Evolutionary conservation across 352 stramenopile species (phyloP), one percentile per base, ranked within the genome.

Genomic region (Pilasporangium apinafurcum): DNA sequence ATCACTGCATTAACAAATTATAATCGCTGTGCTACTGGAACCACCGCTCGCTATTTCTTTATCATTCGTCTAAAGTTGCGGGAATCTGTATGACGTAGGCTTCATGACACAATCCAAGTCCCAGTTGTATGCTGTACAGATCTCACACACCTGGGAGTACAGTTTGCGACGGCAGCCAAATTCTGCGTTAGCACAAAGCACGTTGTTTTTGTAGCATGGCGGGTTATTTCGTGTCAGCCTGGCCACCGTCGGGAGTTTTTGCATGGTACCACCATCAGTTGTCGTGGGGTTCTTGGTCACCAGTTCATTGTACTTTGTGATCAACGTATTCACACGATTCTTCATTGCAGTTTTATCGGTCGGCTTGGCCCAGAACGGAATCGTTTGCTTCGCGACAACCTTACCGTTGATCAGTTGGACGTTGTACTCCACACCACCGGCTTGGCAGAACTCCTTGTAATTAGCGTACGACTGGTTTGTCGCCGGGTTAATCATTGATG

Each of bases 321-420:
- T 55, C 2, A 91, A 41, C 21, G 59, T 69, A 21, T 64, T 35
- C 8, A 51, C 55, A 7, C 78, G 72, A 13, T 56, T 51, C 14
- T 54, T 43, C 47, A 87, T 91, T 37, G 74, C 74, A 0, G 54
- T 36, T 34, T 45, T 57, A 30, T 74, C 58, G 3, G 45, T 48
- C 5, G 78, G 71, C 26, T 87, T 70, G 2, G 44, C 37, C 78
- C 78, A 90, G 62, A 90, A 87, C 5, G 71, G 50, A 8, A 88
- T 48, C 28, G 65, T 59, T 21, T 66, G 36, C 10, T 73, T 31
- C 12, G 59, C 53, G 1, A 24, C 37, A 39, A 74, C 59, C 24
- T 53, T 48, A n/a, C 65, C 44, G 2, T 56, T 22, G 27, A 51
- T 26, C 4, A 43, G 51, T n/a, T 51, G 45, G 3, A 78, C 60